Evolutionary conservation across 1,284 basidiomycete species (phyloP).

Genomic region (Vanrija sp.): DNA sequence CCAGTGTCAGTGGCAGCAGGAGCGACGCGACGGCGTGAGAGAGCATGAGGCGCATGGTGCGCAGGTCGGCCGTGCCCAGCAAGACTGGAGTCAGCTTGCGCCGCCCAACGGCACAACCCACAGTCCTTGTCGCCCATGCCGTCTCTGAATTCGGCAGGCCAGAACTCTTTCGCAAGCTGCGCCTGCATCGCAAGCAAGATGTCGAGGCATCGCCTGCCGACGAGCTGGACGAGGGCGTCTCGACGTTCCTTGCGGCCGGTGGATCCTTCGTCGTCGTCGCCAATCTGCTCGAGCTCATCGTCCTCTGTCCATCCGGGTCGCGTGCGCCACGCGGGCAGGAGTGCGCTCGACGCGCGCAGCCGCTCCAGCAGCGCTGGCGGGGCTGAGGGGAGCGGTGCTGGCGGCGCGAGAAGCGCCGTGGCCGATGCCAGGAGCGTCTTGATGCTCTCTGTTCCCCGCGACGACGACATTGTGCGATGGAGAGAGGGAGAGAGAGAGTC

Average conservation of each 20-base stretch:
- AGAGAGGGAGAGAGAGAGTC: too few species aligned
- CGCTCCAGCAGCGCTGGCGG: constrained; percentile 21
- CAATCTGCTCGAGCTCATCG: constrained; percentile 9
- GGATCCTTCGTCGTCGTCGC: constrained; percentile 3
- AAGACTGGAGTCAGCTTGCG: constrained; percentile 21
- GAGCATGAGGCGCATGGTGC: constrained; percentile 28
- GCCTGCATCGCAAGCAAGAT: constrained; percentile 26
- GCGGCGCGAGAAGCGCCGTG: constrained; percentile 30
- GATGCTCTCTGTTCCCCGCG: background rate
- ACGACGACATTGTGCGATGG: too few species aligned
- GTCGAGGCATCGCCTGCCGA: constrained; percentile 28
- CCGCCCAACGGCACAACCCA: constrained; percentile 3
- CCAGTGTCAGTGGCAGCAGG: constrained; percentile 20
- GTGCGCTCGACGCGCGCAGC: constrained; percentile 17
- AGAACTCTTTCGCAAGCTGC: constrained; percentile 32
- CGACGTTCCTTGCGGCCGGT: constrained; percentile 1
- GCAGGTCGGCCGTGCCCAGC: constrained; percentile 35
- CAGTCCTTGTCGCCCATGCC: constrained; percentile 28
- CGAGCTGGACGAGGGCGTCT: constrained; percentile 4
- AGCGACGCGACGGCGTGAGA: constrained; percentile 24
- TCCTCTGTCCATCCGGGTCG: constrained; percentile 5
- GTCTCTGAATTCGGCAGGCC: constrained; percentile 25
- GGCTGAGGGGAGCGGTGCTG: constrained; percentile 29
- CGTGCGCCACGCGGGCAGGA: constrained; percentile 11
- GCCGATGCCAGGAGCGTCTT: constrained; percentile 24